phyloP scores from a whole-genome alignment of 2,329 filamentous ascomycete genomes.

The Fusarium subtropicale region DNA sequence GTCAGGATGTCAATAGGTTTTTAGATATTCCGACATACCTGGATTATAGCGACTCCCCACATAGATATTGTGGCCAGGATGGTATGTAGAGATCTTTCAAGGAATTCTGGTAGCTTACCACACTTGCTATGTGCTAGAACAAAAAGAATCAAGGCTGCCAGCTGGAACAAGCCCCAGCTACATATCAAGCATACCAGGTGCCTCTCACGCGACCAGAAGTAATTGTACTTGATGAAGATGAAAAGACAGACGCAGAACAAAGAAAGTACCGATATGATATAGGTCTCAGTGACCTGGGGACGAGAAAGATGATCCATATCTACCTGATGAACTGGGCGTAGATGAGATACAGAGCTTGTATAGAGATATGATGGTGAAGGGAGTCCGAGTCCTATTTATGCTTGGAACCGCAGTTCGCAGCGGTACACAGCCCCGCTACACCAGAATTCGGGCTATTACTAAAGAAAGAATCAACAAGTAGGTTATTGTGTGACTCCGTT shows the following conservation, averaged over 20 bases:
- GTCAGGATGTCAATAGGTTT: background rate
- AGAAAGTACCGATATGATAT: background rate
- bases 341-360: background rate
- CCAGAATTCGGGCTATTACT: background rate
- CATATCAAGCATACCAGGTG: background rate
- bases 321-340: background rate
- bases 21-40: background rate
- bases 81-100: background rate
- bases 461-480: background rate
- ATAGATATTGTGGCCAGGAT: background rate
- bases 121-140: background rate
- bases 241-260: background rate
- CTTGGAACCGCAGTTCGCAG: background rate
- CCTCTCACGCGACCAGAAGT: background rate
- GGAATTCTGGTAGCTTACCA: background rate
- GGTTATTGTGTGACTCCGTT: background rate
- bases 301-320: background rate
- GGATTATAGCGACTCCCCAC: slow-evolving; percentile 1
- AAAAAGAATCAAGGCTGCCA: background rate
- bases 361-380: background rate
- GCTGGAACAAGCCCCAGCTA: background rate
- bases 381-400: background rate
- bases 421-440: background rate
- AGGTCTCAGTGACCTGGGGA: background rate
- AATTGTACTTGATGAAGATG: background rate